A percentile compares a stretch with the other conserved stretches of the same genome.
Evolutionary conservation across 805 yeast species (phyloP).

Genomic region (Ogataea trehalophila): DNA sequence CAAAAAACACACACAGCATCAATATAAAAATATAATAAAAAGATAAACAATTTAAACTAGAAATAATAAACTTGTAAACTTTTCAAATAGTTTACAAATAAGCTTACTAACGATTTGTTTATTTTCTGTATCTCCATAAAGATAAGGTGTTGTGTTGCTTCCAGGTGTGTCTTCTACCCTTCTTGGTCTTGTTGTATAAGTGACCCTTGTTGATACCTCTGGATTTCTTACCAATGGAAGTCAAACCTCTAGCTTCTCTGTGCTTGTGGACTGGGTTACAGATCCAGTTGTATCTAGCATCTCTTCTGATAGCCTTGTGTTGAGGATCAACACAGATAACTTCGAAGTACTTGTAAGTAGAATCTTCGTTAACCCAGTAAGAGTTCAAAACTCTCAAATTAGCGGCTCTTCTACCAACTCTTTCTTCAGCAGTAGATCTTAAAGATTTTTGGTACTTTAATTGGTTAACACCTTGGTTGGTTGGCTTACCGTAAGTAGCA

Average conservation of each 20-base stretch:
- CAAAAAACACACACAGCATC: no score
- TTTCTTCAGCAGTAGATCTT: constrained; percentile 99
- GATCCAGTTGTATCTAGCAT: constrained; percentile 99
- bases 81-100: no score
- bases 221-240: constrained; percentile 96
- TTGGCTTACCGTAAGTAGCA: constrained; percentile 99
- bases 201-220: constrained; percentile 99
- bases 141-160: constrained; percentile 98
- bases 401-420: constrained; percentile 98
- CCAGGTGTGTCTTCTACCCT: constrained; percentile 99
- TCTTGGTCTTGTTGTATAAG: constrained; percentile 94
- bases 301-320: constrained; percentile 99
- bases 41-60: no score
- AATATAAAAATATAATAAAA: no score
- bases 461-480: constrained; percentile 99
- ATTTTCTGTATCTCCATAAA: constrained; percentile 98
- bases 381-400: constrained; percentile 99
- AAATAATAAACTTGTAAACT: no score
- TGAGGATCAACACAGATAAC: constrained; percentile 96
- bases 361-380: constrained; percentile 99
- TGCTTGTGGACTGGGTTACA: constrained; percentile 99
- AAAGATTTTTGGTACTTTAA: constrained; percentile 98
- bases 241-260: constrained; percentile 99
- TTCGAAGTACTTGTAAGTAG: constrained; percentile 99
- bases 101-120: constrained; percentile 24